Base-by-base conservation (phyloP, 805 yeast species). In the Starmerella roubikii region DNA sequence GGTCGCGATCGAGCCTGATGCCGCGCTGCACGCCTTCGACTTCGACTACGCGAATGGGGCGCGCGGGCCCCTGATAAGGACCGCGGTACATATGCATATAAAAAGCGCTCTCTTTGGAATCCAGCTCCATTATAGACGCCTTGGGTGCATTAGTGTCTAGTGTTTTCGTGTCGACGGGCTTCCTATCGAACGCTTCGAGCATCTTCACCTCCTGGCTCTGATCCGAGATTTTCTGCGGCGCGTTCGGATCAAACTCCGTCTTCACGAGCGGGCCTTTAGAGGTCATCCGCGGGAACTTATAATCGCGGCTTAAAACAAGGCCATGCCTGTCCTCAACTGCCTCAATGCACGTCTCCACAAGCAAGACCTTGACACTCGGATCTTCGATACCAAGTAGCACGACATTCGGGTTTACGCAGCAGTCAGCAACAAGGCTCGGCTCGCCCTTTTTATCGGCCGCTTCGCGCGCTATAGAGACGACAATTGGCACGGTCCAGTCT, bases 401-500 rank as follows among this genome's bases (percentile, higher is more conserved):
- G 35, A 85, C 73, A 26, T 59, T 60, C 8, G 72, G 66, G 53
- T 82, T 75, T 41, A 84, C 69, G 34, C 86, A 75, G 57, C 95
- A 85, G 56, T 85, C 95, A 50, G 73, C 73, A 1, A 82, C 85
- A 31, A 68, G 59, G 31, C 85, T 72, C 13, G 62, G 56, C 3
- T 60, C 57, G 1, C 93, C 93, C 50, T 54, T 54, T 44, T 85
- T 85, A 55, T 86, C 95, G 12, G 44, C 54, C 32, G 69, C 78
- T 7, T 50, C 49, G 11, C 76, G 53, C 34, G 69, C 71, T 0
- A 68, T 64, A 0, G 88, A 74, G 0, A 82, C 73, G 1, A 80
- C 68, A 2, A 86, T 72, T 1, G 95, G 95, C 2, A 84, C 77
- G 42, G 79, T 85, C 94, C 94, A 85, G 51, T 78, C 66, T 51